phyloP scores from a whole-genome alignment of 495 filamentous ascomycete species.

The Aspergillus nanangensis region DNA sequence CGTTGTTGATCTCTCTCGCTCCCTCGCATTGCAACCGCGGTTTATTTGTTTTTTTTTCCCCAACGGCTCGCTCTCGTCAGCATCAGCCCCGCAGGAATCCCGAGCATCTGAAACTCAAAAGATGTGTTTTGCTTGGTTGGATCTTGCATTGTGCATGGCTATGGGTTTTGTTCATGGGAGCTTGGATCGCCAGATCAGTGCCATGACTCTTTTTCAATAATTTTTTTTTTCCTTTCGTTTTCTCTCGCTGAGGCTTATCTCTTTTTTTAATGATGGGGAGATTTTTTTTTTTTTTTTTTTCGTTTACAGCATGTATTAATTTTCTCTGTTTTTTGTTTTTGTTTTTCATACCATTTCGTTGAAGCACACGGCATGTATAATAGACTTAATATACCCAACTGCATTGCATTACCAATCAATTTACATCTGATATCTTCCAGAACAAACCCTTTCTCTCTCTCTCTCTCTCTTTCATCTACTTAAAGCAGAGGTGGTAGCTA shows the following conservation, averaged over 20 bases:
- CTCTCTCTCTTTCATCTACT: too few species aligned
- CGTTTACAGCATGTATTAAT: slow-evolving; percentile 7
- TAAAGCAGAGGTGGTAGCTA: too few species aligned
- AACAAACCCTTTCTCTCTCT: too few species aligned
- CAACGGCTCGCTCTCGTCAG: slow-evolving; percentile 6
- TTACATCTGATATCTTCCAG: not conserved
- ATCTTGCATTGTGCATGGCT: slow-evolving; percentile 5
- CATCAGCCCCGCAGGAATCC: slow-evolving; percentile 14
- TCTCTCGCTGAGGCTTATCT: not conserved
- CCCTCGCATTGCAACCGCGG: not conserved
- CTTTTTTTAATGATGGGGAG: slow-evolving; percentile 9
- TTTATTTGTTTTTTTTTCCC: too few species aligned
- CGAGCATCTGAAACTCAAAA: not conserved
- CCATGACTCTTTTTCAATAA: slow-evolving; percentile 11
- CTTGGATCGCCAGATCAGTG: slow-evolving; percentile 5
- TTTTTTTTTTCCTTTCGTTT: slow-evolving; percentile 3
- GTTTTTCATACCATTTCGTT: slow-evolving; percentile 11
- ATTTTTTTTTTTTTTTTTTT: slow-evolving; percentile 10
- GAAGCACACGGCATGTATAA: slow-evolving; percentile 39
- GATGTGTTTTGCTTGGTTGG: not conserved
- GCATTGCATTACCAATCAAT: slow-evolving; percentile 12
- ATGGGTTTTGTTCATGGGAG: not conserved
- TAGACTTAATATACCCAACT: slow-evolving; percentile 47
- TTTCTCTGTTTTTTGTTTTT: slow-evolving; percentile 13
- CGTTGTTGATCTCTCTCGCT: too few species aligned